Base-by-base conservation (phyloP, 495 filamentous ascomycete species). In the Hypoxylon trugodes region DNA sequence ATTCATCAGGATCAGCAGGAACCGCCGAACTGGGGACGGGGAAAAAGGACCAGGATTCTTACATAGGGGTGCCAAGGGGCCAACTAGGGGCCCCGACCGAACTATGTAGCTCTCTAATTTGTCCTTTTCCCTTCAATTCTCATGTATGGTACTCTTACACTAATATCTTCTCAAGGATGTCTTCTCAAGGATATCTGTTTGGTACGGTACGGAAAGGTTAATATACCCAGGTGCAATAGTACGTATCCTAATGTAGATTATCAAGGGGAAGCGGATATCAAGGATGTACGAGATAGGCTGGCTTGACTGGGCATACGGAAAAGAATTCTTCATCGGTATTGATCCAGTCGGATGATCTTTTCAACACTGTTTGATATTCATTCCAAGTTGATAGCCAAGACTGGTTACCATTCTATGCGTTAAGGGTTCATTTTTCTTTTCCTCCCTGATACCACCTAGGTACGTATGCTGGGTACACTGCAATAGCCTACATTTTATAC, bases 1-100 rank as follows among this genome's bases (percentile, higher is more conserved):
- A 55, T 65, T 65, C 54, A 65, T 59, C 61, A 65, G 55, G 61
- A 65, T 65, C 61, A 59, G 8, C 61, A 65, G 61, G 61, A 65
- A 65, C 61, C 61, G 55, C 48, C 49, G 46, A 65, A 65, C 61
- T 49, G 50, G 62, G 62, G 62, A 55, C 61, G 61, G 61, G 61
- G 61, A 48, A 65, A 53, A n/a, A n/a, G 48, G 30, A 41, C 61
- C 52, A 46, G 60, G 60, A 30, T 51, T 24, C 8, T 4, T 32
- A 22, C 15, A 18, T 19, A 55, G 50, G 58, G 28, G 30, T 41
- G 32, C 28, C 40, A 56, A 12, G 28, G 49, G 49, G 13, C 24
- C 35, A 40, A 49, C 32, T 37, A 24, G 24, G 40, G 54, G 61
- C 9, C 40, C 57, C 61, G 24, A 41, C 30, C 18, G 47, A 53